Conservation (phyloP, 2,329 filamentous ascomycete genomes). For the Colletotrichum euphorbiae region DNA sequence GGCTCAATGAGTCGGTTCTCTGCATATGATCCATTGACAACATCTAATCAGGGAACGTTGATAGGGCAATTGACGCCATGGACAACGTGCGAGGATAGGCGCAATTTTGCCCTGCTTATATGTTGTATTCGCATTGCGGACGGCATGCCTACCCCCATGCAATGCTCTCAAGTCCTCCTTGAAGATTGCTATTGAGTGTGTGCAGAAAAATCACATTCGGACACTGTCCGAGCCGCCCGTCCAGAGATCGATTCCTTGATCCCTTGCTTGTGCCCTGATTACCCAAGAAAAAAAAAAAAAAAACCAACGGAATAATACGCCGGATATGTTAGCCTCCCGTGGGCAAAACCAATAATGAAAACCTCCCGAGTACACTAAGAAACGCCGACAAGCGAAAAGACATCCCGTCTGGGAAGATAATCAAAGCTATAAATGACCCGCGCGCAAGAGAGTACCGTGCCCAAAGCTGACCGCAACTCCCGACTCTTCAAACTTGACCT, state of each 20-base stretch:
- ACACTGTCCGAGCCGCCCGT: conserved; percentile 36
- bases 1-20: conserved; percentile 19
- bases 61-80: conserved; percentile 13
- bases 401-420: background rate
- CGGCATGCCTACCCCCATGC: background rate
- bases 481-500: background rate
- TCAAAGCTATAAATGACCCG: background rate
- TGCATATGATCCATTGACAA: conserved; percentile 7
- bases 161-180: background rate
- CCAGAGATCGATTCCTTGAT: conserved; percentile 16
- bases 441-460: conserved; percentile 7
- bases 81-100: background rate
- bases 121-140: conserved; percentile 12
- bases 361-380: conserved; percentile 15
- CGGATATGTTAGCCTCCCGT: background rate
- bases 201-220: conserved; percentile 34
- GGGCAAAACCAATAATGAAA: background rate
- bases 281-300: conserved; percentile 17
- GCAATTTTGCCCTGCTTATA: conserved; percentile 4
- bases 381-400: conserved; percentile 12
- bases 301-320: background rate
- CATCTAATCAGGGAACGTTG: background rate
- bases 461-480: conserved; percentile 1
- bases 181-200: conserved; percentile 2
- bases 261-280: conserved; percentile 11